Percentiles rank a stretch among this genome's conserved stretches.
Evolutionary conservation across 805 yeast genomes (phyloP).

Genomic region (Saccharomycodes ludwigii): DNA sequence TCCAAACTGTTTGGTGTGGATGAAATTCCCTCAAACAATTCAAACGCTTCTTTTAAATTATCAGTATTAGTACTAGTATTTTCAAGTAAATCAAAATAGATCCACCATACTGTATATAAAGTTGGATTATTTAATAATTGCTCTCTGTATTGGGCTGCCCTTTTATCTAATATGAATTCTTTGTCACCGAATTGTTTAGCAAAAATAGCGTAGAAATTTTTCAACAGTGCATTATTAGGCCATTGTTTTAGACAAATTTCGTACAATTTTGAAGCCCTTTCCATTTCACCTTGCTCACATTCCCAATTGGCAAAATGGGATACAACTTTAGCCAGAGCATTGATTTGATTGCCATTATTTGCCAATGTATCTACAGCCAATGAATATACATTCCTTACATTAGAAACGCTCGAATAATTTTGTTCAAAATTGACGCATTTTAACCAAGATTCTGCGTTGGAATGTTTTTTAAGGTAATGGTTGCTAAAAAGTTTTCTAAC

Average conservation of each 20-base stretch:
- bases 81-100: conserved; percentile 41
- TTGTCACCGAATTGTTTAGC: conserved; percentile 58
- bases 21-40: conserved; percentile 27
- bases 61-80: conserved; percentile 20
- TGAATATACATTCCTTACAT: conserved; percentile 54
- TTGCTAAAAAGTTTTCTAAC: conserved; percentile 43
- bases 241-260: conserved; percentile 35
- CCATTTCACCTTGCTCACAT: conserved; percentile 41
- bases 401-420: conserved; percentile 31
- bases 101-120: conserved; percentile 86
- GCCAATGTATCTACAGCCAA: conserved; percentile 46
- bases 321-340: conserved; percentile 26
- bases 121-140: conserved; percentile 32
- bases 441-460: conserved; percentile 50
- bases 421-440: conserved; percentile 68
- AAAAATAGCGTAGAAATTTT: conserved; percentile 38
- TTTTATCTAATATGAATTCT: conserved; percentile 35
- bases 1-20: conserved; percentile 25
- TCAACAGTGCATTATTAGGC: conserved; percentile 26
- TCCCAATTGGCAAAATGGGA: conserved; percentile 67
- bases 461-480: conserved; percentile 42
- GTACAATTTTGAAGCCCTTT: conserved; percentile 50
- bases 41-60: conserved; percentile 27
- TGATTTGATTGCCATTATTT: conserved; percentile 16
- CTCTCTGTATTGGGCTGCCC: conserved; percentile 44